Percentiles rank a stretch among this genome's conserved stretches.
phyloP scores from a whole-genome alignment of 495 filamentous ascomycete genomes.

The Podospora bellae-mahoneyi region DNA sequence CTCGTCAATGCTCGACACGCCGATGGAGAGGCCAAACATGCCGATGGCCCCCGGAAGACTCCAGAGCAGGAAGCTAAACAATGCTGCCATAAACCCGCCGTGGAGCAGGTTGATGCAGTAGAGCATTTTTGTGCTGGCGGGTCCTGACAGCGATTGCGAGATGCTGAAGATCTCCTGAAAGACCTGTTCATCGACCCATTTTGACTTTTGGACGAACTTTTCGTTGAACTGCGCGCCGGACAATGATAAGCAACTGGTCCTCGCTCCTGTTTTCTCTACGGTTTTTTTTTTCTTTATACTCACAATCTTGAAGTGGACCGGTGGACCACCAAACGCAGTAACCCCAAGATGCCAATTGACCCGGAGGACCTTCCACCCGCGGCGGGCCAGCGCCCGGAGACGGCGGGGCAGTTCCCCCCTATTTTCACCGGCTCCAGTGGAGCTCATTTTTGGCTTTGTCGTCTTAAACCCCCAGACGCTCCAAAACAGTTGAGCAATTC shows the following conservation, averaged over 20 bases:
- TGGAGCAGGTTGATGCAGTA: constrained; percentile 70
- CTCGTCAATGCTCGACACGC: constrained; percentile 58
- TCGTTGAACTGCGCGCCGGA: constrained; percentile 48
- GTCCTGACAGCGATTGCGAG: constrained; percentile 72
- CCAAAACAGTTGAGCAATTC: not conserved
- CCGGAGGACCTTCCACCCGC: constrained; percentile 34
- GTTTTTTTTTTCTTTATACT: constrained; percentile 10
- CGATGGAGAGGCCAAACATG: constrained; percentile 70
- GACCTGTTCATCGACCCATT: constrained; percentile 75
- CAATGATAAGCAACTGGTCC: not conserved
- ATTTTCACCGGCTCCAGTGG: not conserved
- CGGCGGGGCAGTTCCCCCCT: not conserved
- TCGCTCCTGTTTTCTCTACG: not conserved
- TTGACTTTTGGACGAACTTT: constrained; percentile 61
- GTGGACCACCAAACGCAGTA: constrained; percentile 67
- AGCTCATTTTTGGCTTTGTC: constrained; percentile 1
- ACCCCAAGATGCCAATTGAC: constrained; percentile 66
- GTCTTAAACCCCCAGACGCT: not conserved
- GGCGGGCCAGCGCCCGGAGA: constrained; percentile 15
- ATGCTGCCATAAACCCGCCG: constrained; percentile 58
- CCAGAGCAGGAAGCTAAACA: constrained; percentile 69
- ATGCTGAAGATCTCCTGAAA: constrained; percentile 83
- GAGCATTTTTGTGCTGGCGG: constrained; percentile 74
- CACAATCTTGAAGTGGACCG: constrained; percentile 68
- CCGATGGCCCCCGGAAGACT: constrained; percentile 72